Evolutionary conservation across 768 basidiomycete species (phyloP).

Genomic region (Arthromyces matolae): DNA sequence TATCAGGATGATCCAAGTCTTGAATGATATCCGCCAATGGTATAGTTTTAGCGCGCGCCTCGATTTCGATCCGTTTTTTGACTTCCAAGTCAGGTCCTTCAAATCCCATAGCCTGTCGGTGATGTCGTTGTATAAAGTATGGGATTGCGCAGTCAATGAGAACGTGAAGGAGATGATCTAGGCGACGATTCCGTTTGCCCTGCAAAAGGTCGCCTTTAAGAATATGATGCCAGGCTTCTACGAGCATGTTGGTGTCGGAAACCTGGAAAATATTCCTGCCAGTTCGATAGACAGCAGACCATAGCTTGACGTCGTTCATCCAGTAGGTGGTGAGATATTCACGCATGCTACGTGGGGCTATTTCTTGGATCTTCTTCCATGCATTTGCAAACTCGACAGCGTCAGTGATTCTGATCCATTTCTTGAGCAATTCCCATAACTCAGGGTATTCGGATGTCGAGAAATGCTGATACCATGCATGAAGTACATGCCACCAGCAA

Average conservation of each 20-base stretch:
- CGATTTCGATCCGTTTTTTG: conserved; percentile 5
- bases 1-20: neutral
- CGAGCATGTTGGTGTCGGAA: conserved; percentile 26
- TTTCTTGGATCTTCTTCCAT: conserved; percentile 13
- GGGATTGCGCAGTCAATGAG: conserved; percentile 15
- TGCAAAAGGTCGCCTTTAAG: conserved; percentile 24
- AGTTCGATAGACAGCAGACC: conserved; percentile 21
- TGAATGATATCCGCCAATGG: conserved; percentile 5
- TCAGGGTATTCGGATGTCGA: conserved; percentile 1
- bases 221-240: conserved; percentile 22
- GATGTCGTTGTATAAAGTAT: conserved; percentile 14
- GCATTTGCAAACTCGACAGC: conserved; percentile 12
- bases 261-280: conserved; percentile 11
- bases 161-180: conserved; percentile 21
- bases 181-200: conserved; percentile 18
- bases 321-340: conserved; percentile 19
- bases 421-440: conserved; percentile 21
- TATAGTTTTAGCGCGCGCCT: neutral
- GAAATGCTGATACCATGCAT: conserved; percentile 28
- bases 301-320: conserved; percentile 4
- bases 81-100: conserved; percentile 18
- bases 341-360: conserved; percentile 8
- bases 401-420: conserved; percentile 18
- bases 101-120: conserved; percentile 19
- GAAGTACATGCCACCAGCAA: conserved; percentile 31